These are phyloP conservation scores for Linnemannia zychae DNA, from an alignment of 192 early-diverging fungal genomes.

Conservation along the genomic window DNA sequence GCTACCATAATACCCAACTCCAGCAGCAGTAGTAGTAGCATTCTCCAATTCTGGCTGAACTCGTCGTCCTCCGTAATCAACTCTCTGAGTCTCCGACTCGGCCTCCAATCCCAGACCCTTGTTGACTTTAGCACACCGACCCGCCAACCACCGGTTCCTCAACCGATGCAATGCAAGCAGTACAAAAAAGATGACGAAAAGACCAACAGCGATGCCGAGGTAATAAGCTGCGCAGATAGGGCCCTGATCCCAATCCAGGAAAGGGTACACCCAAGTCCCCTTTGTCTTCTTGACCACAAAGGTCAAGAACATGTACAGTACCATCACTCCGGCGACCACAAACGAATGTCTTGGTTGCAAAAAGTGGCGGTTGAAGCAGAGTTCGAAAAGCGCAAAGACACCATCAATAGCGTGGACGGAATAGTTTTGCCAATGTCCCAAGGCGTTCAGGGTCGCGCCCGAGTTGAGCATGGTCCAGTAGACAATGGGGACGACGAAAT, in stretches of 20 bases:
- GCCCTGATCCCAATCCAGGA: conserved; percentile 51
- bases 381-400: conserved; percentile 32
- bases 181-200: conserved; percentile 34
- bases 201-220: conserved; percentile 22
- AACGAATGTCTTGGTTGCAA: conserved; percentile 35
- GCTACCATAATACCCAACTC: neutral
- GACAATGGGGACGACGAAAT: conserved; percentile 56
- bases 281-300: conserved; percentile 42
- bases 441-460: neutral
- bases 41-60: neutral
- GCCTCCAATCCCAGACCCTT: conserved; percentile 10
- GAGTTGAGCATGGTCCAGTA: conserved; percentile 51
- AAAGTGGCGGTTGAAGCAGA: conserved; percentile 50
- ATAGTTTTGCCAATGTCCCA: conserved; percentile 20
- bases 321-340: conserved; percentile 33
- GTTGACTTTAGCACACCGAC: conserved; percentile 27
- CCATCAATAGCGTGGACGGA: conserved; percentile 54
- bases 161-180: conserved; percentile 32
- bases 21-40: neutral
- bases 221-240: conserved; percentile 31
- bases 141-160: conserved; percentile 26
- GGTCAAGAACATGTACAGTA: conserved; percentile 52
- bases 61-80: neutral
- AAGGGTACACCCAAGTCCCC: conserved; percentile 49
- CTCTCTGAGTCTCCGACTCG: neutral